These are phyloP conservation scores for Schwanniomyces etchellsii DNA, from an alignment of 1,139 yeast species.

Conservation along the genomic window DNA sequence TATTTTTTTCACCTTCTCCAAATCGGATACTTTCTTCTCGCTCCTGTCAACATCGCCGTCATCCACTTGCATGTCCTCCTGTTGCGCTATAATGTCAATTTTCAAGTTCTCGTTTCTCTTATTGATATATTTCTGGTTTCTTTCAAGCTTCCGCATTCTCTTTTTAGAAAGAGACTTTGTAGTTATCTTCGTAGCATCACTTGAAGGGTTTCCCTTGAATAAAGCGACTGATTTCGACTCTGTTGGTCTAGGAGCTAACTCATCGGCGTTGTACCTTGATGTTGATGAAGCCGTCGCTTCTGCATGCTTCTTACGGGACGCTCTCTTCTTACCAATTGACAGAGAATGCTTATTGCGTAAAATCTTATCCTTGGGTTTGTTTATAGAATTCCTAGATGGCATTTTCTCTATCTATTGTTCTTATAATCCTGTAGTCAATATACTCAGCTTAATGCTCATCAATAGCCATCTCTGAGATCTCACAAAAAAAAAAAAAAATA, in stretches of 20 bases:
- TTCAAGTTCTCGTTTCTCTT: conserved; percentile 45
- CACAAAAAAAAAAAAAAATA: conserved; percentile 1
- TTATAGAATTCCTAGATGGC: conserved; percentile 78
- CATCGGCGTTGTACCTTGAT: conserved; percentile 31
- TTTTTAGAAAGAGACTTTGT: conserved; percentile 69
- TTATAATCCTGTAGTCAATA: background rate
- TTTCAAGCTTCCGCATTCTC: conserved; percentile 73
- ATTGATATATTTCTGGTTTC: conserved; percentile 68
- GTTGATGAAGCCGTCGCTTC: conserved; percentile 40
- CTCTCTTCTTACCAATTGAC: conserved; percentile 52
- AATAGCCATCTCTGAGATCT: background rate
- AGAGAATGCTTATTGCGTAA: conserved; percentile 50
- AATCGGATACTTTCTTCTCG: conserved; percentile 12
- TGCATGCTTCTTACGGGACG: conserved; percentile 47
- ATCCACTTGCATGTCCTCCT: conserved; percentile 46
- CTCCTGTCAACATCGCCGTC: conserved; percentile 16
- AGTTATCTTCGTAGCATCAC: conserved; percentile 32
- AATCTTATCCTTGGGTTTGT: conserved; percentile 68
- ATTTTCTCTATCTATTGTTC: too few relatives aligned
- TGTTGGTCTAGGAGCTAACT: conserved; percentile 36
- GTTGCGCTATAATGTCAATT: conserved; percentile 43
- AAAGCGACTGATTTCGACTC: conserved; percentile 55
- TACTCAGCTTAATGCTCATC: background rate
- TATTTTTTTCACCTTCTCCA: conserved; percentile 48
- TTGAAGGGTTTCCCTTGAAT: conserved; percentile 42